Base-by-base conservation (phyloP, 2,329 filamentous ascomycete genomes). In the Colletotrichum chrysophilum region DNA sequence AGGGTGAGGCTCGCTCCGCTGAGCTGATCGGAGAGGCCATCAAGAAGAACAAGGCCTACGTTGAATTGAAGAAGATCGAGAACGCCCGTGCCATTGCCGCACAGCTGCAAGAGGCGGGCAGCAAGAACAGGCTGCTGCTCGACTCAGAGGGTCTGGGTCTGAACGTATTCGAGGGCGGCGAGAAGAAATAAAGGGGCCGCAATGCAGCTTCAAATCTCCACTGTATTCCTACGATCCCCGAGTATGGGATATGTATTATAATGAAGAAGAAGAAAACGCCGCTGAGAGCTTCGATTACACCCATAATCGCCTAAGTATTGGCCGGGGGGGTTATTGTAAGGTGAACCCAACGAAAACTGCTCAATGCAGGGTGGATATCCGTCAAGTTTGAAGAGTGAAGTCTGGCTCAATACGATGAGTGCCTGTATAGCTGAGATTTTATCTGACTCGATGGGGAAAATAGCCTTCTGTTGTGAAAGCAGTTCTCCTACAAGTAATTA, bases 11-110 rank as follows among this genome's bases (percentile, higher is more conserved):
- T 66, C 95, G 97, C 79, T 98, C 97, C 52, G 97, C 97, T 62
- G 96, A 99, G 88, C 93, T 99, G 78, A 98, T 99, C 82, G 97
- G 97, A 86, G 97, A 99, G 69, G 97, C 97, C 77, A 98, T 99
- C 93, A 99, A 98, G 95, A 99, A 98, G 94, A 97, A 91, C 89
- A 94, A 96, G 88, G 94, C 95, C 79, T 99, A 99, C 85, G 92
- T 99, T 78, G 97, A 98, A 87, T 91, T 99, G 83, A 95, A 97
- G 88, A 97, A 98, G 90, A 98, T 99, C 81, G 97, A 99, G 89
- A 99, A 98, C 82, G 97, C 97, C 8, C 91, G 95, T 79, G 91
- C 92, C 73, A 98, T 99, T 86, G 97, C 97, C n/a, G 86, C 90
- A 80, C 93, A 98, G 80, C 85, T 99, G 81, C 95, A 98, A 86